phyloP scores from a whole-genome alignment of 768 basidiomycete genomes.

The Agaricus bisporus region DNA sequence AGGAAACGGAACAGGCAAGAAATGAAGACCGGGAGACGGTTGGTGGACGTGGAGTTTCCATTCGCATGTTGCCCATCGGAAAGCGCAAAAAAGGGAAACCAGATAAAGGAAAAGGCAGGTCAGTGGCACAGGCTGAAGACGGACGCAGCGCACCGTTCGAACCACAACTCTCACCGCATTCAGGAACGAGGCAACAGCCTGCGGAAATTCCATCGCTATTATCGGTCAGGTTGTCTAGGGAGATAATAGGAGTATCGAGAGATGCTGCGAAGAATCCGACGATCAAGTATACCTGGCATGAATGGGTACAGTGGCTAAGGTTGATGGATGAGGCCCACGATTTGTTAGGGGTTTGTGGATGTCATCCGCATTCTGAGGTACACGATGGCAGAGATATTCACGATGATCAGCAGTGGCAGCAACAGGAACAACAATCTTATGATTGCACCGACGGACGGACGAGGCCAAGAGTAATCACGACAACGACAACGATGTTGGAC shows the following conservation, averaged over 20 bases:
- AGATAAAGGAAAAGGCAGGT: too few relatives aligned
- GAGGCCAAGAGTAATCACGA: not conserved
- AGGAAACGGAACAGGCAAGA: not conserved
- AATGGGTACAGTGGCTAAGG: conserved; percentile 28
- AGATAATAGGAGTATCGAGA: conserved; percentile 23
- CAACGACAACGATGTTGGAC: not conserved
- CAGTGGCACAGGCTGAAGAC: too few relatives aligned
- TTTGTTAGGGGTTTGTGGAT: not conserved
- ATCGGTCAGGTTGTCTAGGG: conserved; percentile 23
- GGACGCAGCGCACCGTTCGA: too few relatives aligned
- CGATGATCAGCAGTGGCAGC: not conserved
- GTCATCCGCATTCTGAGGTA: too few relatives aligned
- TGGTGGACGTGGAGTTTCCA: conserved; percentile 1
- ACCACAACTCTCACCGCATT: not conserved
- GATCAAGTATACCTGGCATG: conserved; percentile 28
- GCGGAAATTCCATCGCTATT: not conserved
- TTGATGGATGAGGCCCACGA: conserved; percentile 21
- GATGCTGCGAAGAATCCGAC: conserved; percentile 23
- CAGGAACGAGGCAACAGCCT: conserved; percentile 13
- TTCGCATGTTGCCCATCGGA: too few relatives aligned
- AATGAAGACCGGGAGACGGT: not conserved
- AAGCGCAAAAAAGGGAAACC: too few relatives aligned
- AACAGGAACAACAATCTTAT: not conserved
- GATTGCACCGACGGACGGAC: not conserved
- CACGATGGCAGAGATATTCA: too few relatives aligned